Conservation (phyloP, 768 basidiomycete genomes). For the Leccinum rimulosum region DNA sequence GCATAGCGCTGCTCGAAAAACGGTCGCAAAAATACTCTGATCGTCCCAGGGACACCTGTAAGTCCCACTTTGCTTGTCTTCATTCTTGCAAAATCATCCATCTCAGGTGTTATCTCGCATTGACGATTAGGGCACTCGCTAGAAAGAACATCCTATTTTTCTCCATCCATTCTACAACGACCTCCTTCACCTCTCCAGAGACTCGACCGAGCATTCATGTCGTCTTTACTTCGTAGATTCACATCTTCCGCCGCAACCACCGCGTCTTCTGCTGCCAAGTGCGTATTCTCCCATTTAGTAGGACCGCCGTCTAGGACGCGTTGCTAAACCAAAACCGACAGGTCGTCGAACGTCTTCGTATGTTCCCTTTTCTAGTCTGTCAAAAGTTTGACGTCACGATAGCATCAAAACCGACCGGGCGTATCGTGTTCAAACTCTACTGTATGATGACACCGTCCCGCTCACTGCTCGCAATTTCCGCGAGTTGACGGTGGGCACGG, state of each 20-base stretch:
- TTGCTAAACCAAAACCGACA: conserved; percentile 6
- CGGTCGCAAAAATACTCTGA: neutral
- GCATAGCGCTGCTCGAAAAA: neutral
- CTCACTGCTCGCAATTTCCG: conserved; percentile 81
- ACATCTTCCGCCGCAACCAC: conserved; percentile 43
- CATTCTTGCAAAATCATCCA: too few relatives aligned
- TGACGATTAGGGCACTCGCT: too few relatives aligned
- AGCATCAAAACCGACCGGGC: conserved; percentile 56
- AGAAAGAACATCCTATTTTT: conserved; percentile 1
- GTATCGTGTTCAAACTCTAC: conserved; percentile 73
- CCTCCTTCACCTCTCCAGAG: conserved; percentile 17
- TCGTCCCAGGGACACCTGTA: neutral
- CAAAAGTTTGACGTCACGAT: conserved; percentile 65
- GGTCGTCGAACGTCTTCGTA: conserved; percentile 31
- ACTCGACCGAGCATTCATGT: conserved; percentile 37
- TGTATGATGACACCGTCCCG: conserved; percentile 77
- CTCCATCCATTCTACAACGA: conserved; percentile 24
- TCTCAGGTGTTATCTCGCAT: too few relatives aligned
- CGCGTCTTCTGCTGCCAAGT: conserved; percentile 16
- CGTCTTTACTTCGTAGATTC: conserved; percentile 51
- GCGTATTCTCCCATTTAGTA: neutral
- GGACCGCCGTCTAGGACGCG: neutral
- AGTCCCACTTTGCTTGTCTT: neutral
- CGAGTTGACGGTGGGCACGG: conserved; percentile 59
- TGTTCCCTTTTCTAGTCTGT: conserved; percentile 8